Conservation (phyloP, 192 early-diverging fungal genomes). For the Umbelopsis sp. region DNA sequence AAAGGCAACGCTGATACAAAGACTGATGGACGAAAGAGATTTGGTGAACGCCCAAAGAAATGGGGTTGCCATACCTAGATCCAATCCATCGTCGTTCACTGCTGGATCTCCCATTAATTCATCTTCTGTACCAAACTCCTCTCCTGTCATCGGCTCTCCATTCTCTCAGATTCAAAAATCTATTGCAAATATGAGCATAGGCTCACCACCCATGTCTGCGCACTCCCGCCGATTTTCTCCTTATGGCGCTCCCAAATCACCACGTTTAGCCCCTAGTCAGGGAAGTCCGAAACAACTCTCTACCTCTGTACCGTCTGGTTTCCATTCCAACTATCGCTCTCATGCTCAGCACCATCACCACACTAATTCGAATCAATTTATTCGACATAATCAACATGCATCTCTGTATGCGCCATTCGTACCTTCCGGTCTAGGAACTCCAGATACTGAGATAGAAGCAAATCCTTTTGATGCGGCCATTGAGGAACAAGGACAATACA, state of each 20-base stretch:
- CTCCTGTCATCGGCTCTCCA: constrained; percentile 11
- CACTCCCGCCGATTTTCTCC: constrained; percentile 36
- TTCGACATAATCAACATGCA: constrained; percentile 5
- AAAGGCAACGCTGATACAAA: constrained; percentile 70
- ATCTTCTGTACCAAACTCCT: neutral
- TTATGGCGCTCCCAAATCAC: constrained; percentile 34
- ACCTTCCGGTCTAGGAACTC: constrained; percentile 21
- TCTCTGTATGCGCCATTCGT: constrained; percentile 22
- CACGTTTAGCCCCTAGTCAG: constrained; percentile 14
- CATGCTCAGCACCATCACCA: neutral
- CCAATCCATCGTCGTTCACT: constrained; percentile 17
- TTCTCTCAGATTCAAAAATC: constrained; percentile 31
- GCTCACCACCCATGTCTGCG: constrained; percentile 29
- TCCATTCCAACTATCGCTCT: neutral
- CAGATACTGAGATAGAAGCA: constrained; percentile 20
- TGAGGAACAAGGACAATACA: neutral
- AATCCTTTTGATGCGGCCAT: constrained; percentile 24
- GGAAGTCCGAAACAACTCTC: constrained; percentile 7
- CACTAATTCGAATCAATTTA: constrained; percentile 9
- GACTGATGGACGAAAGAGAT: constrained; percentile 64
- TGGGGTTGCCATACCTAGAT: constrained; percentile 23
- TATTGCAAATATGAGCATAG: constrained; percentile 38
- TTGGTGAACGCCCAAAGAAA: constrained; percentile 45
- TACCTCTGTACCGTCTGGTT: constrained; percentile 9
- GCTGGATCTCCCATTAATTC: constrained; percentile 21